These are phyloP conservation scores for Aspergillus homomorphus DNA, from an alignment of 495 filamentous ascomycete species.

Conservation along the genomic window DNA sequence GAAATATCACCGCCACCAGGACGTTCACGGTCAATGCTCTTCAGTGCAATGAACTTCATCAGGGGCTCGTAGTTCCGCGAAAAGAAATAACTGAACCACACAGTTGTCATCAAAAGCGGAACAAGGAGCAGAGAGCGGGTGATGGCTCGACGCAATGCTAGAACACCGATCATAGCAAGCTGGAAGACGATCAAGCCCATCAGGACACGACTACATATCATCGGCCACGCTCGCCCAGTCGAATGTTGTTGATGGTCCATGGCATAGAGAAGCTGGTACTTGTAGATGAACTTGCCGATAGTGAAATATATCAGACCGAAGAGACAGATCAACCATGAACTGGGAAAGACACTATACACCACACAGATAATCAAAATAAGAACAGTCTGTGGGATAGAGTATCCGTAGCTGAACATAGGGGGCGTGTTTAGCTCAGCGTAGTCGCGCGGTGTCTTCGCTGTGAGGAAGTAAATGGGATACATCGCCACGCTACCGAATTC, in stretches of 20 bases:
- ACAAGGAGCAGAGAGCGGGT: slow-evolving; percentile 66
- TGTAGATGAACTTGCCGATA: slow-evolving; percentile 91
- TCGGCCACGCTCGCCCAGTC: slow-evolving; percentile 88
- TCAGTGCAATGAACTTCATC: slow-evolving; percentile 86
- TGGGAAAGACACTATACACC: slow-evolving; percentile 86
- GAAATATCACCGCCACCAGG: slow-evolving; percentile 35
- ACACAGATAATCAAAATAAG: slow-evolving; percentile 91
- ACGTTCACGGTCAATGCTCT: slow-evolving; percentile 68
- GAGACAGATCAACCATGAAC: slow-evolving; percentile 75
- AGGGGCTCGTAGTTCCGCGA: slow-evolving; percentile 73
- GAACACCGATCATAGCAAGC: slow-evolving; percentile 80
- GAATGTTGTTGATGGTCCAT: slow-evolving; percentile 98
- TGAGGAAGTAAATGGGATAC: slow-evolving; percentile 75
- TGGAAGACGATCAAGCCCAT: slow-evolving; percentile 85
- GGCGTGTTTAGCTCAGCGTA: slow-evolving; percentile 81
- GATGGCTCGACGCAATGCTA: slow-evolving; percentile 72
- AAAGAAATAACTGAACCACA: slow-evolving; percentile 84
- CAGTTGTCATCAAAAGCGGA: slow-evolving; percentile 70
- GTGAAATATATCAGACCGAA: slow-evolving; percentile 86
- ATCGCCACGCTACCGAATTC: slow-evolving; percentile 82
- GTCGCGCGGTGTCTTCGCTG: slow-evolving; percentile 87
- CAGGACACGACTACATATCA: slow-evolving; percentile 87
- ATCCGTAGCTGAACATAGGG: slow-evolving; percentile 90
- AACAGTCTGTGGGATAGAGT: slow-evolving; percentile 88
- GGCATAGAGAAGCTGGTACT: slow-evolving; percentile 95